Percentiles rank a stretch among this genome's conserved stretches.
Conservation (phyloP, 2,329 filamentous ascomycete genomes). For the Paraphoma chrysanthemicola region DNA sequence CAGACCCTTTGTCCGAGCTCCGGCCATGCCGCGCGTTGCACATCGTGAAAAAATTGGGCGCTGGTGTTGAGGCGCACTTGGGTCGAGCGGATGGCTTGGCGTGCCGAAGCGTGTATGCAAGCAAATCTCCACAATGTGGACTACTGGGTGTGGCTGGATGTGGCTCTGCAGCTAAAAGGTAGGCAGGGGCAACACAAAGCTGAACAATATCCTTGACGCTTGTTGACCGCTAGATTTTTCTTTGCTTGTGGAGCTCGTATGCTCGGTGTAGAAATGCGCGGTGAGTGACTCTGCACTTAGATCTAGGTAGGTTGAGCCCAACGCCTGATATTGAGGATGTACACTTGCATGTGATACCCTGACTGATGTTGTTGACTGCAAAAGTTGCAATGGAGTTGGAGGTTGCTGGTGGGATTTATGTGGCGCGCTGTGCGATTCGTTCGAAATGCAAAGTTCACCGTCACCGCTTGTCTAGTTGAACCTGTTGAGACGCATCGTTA, state of each 20-base stretch:
- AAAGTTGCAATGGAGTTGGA: too few species aligned
- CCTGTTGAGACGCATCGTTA: too few species aligned
- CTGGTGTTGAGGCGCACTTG: conserved; percentile 3
- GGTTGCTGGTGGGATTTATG: too few species aligned
- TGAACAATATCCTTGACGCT: background rate
- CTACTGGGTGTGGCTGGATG: conserved; percentile 1
- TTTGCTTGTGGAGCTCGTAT: background rate
- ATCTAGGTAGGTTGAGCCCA: too few species aligned
- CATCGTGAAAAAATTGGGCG: background rate
- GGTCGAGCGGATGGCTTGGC: background rate
- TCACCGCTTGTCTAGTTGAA: too few species aligned
- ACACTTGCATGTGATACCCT: too few species aligned
- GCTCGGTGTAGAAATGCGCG: background rate
- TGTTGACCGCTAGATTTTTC: background rate
- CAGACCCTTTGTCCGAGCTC: background rate
- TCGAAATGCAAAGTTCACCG: too few species aligned
- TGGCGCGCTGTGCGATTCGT: too few species aligned
- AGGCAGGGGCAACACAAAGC: background rate
- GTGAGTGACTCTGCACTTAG: background rate
- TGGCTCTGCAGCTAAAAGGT: conserved; percentile 1
- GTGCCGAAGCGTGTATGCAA: background rate
- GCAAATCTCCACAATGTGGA: background rate
- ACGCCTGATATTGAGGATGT: too few species aligned
- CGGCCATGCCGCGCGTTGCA: background rate
- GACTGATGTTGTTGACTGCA: too few species aligned